Base-by-base conservation (phyloP, 345 rosid genomes). In the Moringa oleifera region DNA sequence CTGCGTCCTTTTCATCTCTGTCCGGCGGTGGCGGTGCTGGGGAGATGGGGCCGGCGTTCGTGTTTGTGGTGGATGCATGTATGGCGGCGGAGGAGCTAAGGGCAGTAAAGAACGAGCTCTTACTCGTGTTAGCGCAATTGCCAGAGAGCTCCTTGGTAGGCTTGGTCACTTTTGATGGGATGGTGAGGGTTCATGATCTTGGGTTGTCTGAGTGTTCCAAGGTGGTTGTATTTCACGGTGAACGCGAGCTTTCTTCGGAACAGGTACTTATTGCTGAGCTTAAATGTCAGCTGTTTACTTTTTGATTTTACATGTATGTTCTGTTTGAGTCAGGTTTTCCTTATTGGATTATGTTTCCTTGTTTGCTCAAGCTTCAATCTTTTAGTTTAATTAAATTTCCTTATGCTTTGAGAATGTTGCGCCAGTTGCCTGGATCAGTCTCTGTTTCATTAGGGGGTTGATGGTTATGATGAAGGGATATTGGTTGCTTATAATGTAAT, bases 101-200 rank as follows among this genome's bases (percentile, higher is more conserved):
- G 61, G 95, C 83, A 23, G 72, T 94, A 65, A 83, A 85, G 76
- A 81, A 76, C 36, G 96, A 94, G 83, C 15, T 90, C 72, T 24
- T 88, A 73, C 77, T 82, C 16, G 89, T 86, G 53, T 68, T 94
- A 36, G 96, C 90, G 64, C 90, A 82, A 80, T 77, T 90, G 75
- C 95, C 99, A 0, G 97, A 88, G 65, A 82, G 72, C 63, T 80
- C 91, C 0, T 62, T 85, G 75, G 95, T 88, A 49, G 91, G 80
- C 15, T 71, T 90, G 81, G 65, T 90, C 55, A 75, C 85, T 17
- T 90, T 88, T 55, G 95, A 86, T 81, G 81, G 95, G 0, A 90
- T 88, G 96, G 95, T 90, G 66, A 75, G 85, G 76, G 86, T 90
- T 65, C 80, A 85, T 75, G 97, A 90, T 77, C 76, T 94, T 52